Evolutionary conservation across 495 filamentous ascomycete species (phyloP), one percentile per base, ranked within the genome.

Genomic region (Penicillium tannophilum): DNA sequence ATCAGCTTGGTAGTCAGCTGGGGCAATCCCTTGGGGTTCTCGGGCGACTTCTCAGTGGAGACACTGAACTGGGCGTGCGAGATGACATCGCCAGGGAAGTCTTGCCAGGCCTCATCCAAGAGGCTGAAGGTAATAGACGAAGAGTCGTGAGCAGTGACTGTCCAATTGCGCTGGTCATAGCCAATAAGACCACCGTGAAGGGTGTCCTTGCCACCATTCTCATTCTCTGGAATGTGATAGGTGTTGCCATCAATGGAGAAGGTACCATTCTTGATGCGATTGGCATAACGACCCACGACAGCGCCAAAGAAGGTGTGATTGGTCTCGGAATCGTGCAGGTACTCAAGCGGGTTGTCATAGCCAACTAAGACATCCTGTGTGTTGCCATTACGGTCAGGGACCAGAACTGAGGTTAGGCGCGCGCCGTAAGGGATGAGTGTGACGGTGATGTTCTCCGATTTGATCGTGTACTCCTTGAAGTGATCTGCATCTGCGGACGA

Each of bases 191-290:
- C 91, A 44, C 91, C 91, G 68, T 96, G 91, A 26, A 96, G 83
- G 6, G 90, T 91, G 70, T 93, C 80, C 8, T 75, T 62, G 20
- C 87, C 87, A 9, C 77, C 63, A 52, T 94, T 84, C 66, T 96
- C 91, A 72, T 93, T 94, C 35, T 86, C 73, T 3, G 79, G 69
- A 44, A 90, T 75, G 58, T 92, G 80, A 64, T 88, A 93, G 0
- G 70, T 78, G 14, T 62, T 62, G 23, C 84, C 88, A 51, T 90
- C 87, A 58, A 93, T 82, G 57, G 79, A 80, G 66, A 94, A 96
- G 9, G 84, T 89, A 60, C 85, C 86, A 71, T 94, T 94, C 79
- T 88, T 90, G 75, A 94, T 96, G 33, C 89, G 86, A 73, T 96
- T 93, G 43, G 90, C 90, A 65, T 93, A 93, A 17, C 90, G 87